A percentile compares a stretch with the other conserved stretches of the same genome.
Conservation (phyloP, 2,329 filamentous ascomycete species). For the Phyllosticta citriasiana region DNA sequence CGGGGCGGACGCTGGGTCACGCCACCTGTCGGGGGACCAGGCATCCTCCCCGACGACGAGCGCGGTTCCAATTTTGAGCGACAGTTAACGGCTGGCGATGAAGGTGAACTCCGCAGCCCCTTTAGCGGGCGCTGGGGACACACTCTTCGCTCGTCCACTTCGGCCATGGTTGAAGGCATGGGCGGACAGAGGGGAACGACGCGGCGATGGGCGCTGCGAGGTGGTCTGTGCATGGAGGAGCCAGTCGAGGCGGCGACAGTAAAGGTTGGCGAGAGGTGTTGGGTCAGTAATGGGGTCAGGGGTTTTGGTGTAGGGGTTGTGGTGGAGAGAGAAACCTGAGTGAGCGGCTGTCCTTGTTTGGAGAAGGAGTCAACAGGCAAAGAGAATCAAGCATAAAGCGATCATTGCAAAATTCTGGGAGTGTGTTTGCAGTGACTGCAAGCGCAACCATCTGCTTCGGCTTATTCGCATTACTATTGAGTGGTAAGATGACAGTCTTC, state of each 20-base stretch:
- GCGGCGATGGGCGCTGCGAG: slow-evolving; percentile 70
- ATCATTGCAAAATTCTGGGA: too few relatives aligned
- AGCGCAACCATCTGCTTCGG: too few relatives aligned
- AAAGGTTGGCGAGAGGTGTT: slow-evolving; percentile 64
- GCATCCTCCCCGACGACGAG: background rate
- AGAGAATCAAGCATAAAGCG: too few relatives aligned
- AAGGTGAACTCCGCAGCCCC: slow-evolving; percentile 25
- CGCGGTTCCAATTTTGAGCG: slow-evolving; percentile 1
- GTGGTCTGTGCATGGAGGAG: slow-evolving; percentile 56
- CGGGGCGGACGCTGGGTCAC: slow-evolving; percentile 68
- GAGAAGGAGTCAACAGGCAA: background rate
- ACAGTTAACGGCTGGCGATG: slow-evolving; percentile 14
- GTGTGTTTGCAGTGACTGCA: too few relatives aligned
- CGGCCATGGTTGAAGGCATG: slow-evolving; percentile 46
- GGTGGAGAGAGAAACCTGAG: slow-evolving; percentile 14
- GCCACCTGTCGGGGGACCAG: slow-evolving; percentile 42
- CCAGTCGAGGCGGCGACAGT: slow-evolving; percentile 51
- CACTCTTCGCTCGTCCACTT: slow-evolving; percentile 25
- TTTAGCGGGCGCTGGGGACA: slow-evolving; percentile 31
- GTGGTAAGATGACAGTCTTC: too few relatives aligned
- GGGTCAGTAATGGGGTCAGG: slow-evolving; percentile 79
- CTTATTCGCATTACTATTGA: too few relatives aligned
- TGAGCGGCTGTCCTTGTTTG: background rate
- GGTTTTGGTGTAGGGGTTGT: slow-evolving; percentile 50
- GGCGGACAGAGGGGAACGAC: slow-evolving; percentile 80